Percentiles rank a stretch among this genome's conserved stretches.
These are phyloP conservation scores for Apiotrichum gracile DNA, from an alignment of 1,284 basidiomycete genomes.

Conservation along the genomic window DNA sequence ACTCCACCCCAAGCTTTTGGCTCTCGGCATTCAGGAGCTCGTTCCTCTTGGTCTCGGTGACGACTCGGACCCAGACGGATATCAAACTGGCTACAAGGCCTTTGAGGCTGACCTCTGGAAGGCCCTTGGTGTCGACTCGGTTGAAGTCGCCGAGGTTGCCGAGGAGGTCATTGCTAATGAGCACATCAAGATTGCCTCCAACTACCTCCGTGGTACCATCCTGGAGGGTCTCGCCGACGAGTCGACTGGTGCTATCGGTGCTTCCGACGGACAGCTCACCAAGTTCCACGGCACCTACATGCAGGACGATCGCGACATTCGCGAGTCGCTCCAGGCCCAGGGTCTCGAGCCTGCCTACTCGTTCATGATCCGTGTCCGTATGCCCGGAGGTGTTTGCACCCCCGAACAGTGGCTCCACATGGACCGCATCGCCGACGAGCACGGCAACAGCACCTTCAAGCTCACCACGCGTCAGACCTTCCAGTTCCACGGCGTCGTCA, in stretches of 20 bases:
- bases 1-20: constrained; percentile 68
- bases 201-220: constrained; percentile 93
- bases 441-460: constrained; percentile 92
- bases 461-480: constrained; percentile 98
- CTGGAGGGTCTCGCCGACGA: constrained; percentile 81
- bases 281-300: constrained; percentile 99
- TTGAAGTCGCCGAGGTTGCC: constrained; percentile 87
- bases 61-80: constrained; percentile 95
- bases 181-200: constrained; percentile 97
- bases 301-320: constrained; percentile 96
- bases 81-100: constrained; percentile 89
- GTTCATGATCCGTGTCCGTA: constrained; percentile 98
- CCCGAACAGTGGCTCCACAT: constrained; percentile 92
- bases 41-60: constrained; percentile 80
- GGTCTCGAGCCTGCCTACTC: constrained; percentile 93
- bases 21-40: constrained; percentile 68
- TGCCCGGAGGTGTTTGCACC: constrained; percentile 90
- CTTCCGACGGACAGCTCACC: constrained; percentile 88
- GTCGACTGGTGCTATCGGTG: constrained; percentile 80
- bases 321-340: constrained; percentile 87
- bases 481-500: constrained; percentile 98
- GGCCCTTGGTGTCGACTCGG: constrained; percentile 80
- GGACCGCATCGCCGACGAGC: constrained; percentile 92
- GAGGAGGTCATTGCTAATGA: constrained; percentile 98
- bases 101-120: constrained; percentile 96